Base-by-base conservation (phyloP, 2,329 filamentous ascomycete genomes). In the Sclerotinia subarctica region DNA sequence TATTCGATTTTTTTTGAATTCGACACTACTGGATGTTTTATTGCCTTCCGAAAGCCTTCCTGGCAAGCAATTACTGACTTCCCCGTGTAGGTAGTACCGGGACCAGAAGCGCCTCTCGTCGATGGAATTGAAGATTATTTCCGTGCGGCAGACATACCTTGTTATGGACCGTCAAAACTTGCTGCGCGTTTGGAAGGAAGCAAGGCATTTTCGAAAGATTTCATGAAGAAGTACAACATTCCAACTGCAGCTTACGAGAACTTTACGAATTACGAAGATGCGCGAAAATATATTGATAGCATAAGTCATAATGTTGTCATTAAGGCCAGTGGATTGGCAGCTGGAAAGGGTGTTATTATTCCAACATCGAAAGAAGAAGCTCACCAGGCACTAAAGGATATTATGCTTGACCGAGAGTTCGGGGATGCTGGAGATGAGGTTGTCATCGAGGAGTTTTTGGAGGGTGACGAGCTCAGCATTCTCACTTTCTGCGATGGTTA, bases 131-230 rank as follows among this genome's bases (percentile, higher is more conserved):
- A 93, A 76, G 90, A 89, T 74, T 91, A 90, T 81, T 98, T 98
- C 82, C 84, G 87, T 49, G 73, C 70, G 15, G 73, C 66, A 46
- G 70, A 47, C 32, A 75, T 75, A 35, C 68, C 68, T 63, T 75
- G 74, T 64, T 98, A 97, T 77, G 95, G 94, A 2, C 95, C 95
- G 6, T 91, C 89, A 68, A 88, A 91, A 80, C 87, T 88, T 60
- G 94, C 95, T 29, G 94, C 95, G 24, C 86, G 87, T 56, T 92
- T 99, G 86, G 95, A 99, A 80, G 95, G 95, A 69, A 96, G 92
- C 81, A 99, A 99, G 83, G 92, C 94, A 15, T 98, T 96, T 79
- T 93, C 92, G 70, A 99, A 99, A 79, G 94, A 98, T 79, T 98
- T 98, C 78, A 99, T 98, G 95, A 90, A 91, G 79, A 88, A 90